These are phyloP conservation scores for Immersiporthe knoxdaviesiana DNA, from an alignment of 2,329 filamentous ascomycete species.

Conservation along the genomic window DNA sequence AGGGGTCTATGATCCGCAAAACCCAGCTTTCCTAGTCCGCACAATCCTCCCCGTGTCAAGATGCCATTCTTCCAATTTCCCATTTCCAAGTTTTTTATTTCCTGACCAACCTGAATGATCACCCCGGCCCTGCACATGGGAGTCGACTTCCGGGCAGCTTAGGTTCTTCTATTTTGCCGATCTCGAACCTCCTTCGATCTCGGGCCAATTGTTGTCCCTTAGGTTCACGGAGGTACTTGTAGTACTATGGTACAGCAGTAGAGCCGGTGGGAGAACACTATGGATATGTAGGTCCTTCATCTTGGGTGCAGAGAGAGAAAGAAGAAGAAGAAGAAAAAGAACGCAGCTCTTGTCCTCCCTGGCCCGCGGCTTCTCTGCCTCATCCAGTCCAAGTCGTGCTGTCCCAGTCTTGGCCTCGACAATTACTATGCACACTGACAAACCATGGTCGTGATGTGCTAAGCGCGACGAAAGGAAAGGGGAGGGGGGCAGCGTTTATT, in stretches of 20 bases:
- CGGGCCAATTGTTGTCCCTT: neutral
- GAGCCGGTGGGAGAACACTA: neutral
- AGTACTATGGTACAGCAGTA: no score
- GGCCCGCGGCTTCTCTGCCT: neutral
- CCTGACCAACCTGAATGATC: constrained; percentile 15
- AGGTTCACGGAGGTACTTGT: neutral
- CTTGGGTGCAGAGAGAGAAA: neutral
- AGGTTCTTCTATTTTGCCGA: neutral
- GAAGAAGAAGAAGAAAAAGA: neutral
- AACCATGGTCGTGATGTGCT: neutral
- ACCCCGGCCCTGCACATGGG: constrained; percentile 17
- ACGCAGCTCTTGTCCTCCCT: neutral
- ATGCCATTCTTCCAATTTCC: constrained; percentile 31
- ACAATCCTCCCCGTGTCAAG: constrained; percentile 19
- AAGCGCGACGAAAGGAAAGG: neutral
- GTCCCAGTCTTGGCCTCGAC: neutral
- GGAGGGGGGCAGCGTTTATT: neutral
- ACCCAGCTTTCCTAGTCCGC: neutral
- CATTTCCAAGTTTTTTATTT: constrained; percentile 29
- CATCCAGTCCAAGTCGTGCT: neutral
- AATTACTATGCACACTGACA: no score
- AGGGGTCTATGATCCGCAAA: neutral
- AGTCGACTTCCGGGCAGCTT: constrained; percentile 11
- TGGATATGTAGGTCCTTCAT: neutral
- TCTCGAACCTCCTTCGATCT: neutral